Evolutionary conservation across 1,284 basidiomycete species (phyloP), one percentile per base, ranked within the genome.

Genomic region (Cryptococcus sp.): DNA sequence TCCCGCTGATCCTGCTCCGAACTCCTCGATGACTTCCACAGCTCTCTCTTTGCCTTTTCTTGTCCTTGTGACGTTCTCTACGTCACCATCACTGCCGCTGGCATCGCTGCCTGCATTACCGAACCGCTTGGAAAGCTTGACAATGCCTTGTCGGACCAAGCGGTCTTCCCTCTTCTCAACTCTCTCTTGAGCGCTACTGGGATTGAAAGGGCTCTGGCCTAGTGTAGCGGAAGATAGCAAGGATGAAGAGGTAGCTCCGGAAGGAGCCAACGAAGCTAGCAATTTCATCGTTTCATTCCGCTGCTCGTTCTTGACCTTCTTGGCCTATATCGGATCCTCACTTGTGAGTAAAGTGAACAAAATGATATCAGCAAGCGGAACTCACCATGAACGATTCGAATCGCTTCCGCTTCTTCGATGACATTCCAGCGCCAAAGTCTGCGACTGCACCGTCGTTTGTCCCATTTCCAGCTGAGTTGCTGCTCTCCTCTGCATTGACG

Each of bases 131-230:
- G 78, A 74, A 34, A 80, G 80, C 67, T 84, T 84, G 64, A 72
- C 82, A 81, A 86, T 86, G 55, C 86, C 85, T 50, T 89, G 81
- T 50, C 88, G 81, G 13, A 87, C 85, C 57, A 84, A 83, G 15
- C 87, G 80, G 65, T 85, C 87, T 75, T 91, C 90, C 61, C 91
- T 89, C 69, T 86, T 86, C 47, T 89, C 85, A 0, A 88, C 88
- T 70, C 95, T 86, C 45, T 79, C 69, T 46, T 70, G 56, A 0
- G 78, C 76, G 37, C 73, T 77, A 2, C 68, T 68, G 1, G 76
- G 76, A 22, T 68, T 69, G 2, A 65, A 23, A 0, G 78, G 78
- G 47, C 73, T 75, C 59, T 79, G 78, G 6, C 75, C 75, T 0
- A 72, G 58, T 3, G 68, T 67, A 3, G 70, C 63, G 3, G 73